Evolutionary conservation across 352 stramenopile genomes (phyloP).

Genomic region (Globisporangium paroecandrum): DNA sequence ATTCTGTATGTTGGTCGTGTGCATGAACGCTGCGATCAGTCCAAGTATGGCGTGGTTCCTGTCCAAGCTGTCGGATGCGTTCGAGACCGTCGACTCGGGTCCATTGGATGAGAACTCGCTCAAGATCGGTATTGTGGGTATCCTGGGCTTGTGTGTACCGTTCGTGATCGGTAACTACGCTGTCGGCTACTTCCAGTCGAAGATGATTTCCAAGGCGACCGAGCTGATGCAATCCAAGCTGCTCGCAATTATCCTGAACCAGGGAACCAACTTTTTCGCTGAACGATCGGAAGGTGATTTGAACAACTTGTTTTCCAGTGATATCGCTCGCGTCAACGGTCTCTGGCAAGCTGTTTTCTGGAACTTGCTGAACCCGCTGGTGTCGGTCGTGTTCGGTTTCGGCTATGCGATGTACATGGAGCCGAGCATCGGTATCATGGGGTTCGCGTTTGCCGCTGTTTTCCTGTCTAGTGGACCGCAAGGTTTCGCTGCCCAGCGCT

Average conservation of each 20-base stretch:
- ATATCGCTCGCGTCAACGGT: slow-evolving; percentile 80
- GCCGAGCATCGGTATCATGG: slow-evolving; percentile 77
- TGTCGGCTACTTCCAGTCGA: slow-evolving; percentile 87
- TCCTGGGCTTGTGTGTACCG: slow-evolving; percentile 72
- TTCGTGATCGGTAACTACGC: slow-evolving; percentile 86
- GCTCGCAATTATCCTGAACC: slow-evolving; percentile 76
- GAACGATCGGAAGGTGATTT: slow-evolving; percentile 84
- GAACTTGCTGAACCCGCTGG: slow-evolving; percentile 81
- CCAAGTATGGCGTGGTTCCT: slow-evolving; percentile 76
- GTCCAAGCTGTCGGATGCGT: slow-evolving; percentile 67
- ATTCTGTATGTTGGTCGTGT: slow-evolving; percentile 78
- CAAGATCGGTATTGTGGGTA: slow-evolving; percentile 69
- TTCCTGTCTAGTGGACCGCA: slow-evolving; percentile 79
- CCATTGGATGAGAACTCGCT: slow-evolving; percentile 45
- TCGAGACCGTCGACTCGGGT: slow-evolving; percentile 43
- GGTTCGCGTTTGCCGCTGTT: slow-evolving; percentile 77
- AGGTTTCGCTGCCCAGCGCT: slow-evolving; percentile 76
- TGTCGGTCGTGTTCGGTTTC: slow-evolving; percentile 81
- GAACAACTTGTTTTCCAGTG: slow-evolving; percentile 87
- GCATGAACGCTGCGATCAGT: slow-evolving; percentile 80
- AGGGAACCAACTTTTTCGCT: slow-evolving; percentile 79
- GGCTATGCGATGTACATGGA: slow-evolving; percentile 83
- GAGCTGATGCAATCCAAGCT: slow-evolving; percentile 71
- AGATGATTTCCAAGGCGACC: slow-evolving; percentile 88
- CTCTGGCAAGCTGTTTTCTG: slow-evolving; percentile 88